Base-by-base conservation (phyloP, 768 basidiomycete species). In the Chlorophyllum brunneum region DNA sequence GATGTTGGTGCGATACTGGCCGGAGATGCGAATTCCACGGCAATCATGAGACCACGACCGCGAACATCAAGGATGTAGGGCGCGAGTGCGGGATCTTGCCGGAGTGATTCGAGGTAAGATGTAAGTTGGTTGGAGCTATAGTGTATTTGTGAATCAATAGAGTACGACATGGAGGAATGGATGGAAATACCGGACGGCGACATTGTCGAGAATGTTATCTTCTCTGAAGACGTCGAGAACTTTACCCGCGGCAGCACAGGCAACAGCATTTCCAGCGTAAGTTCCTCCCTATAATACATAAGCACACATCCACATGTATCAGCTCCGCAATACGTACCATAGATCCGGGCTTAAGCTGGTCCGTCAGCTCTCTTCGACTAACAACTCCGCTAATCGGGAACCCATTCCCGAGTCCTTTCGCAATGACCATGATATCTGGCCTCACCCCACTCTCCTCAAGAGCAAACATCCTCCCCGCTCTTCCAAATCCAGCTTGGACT, bases 361-460 rank as follows among this genome's bases (percentile, higher is more conserved):
- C 90, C 26, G 89, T 92, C 30, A 95, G 63, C 48, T 90, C 88
- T 68, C 81, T 90, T 47, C 85, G 71, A 56, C 87, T 86, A 45
- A 94, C 78, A 34, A 98, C 81, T 5, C 83, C 93, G 54, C 90
- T 92, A 49, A 98, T 72, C 2, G 95, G 95, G 80, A 97, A 95
- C 2, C 95, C 95, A 65, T 95, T 92, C 33, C 90, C 91, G 5
- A 94, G 69, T 8, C 91, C 91, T 83, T 98, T 98, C 26, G 95
- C 95, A 56, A 91, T 84, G 49, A 88, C 69, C 71, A 98, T 70
- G 45, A 98, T 85, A 62, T 98, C 95, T 1, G 95, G 95, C 55
- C 77, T 75, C 51, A 97, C 86, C 2, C 84, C 85, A 39, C 89
- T 88, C 64, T 92, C 83, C 65, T 92, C 83, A 51, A 90, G 80